A percentile compares a stretch with the other conserved stretches of the same genome.
phyloP scores from a whole-genome alignment of 306 rosid species.

The Cajanus cajan region DNA sequence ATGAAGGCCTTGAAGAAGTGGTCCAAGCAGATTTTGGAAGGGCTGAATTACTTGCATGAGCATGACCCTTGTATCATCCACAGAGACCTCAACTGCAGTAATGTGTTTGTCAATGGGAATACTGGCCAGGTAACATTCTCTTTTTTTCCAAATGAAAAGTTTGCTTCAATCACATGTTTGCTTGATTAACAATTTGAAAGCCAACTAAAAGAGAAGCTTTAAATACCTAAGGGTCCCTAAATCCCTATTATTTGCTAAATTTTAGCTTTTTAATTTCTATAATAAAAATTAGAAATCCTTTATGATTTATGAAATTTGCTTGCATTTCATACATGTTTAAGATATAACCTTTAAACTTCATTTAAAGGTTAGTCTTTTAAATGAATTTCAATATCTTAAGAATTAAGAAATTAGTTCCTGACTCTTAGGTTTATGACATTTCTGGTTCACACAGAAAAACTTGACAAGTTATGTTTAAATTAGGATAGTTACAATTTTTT shows the following conservation, averaged over 20 bases:
- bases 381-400: neutral
- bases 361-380: neutral
- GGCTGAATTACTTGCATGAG: constrained; percentile 71
- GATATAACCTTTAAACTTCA: neutral
- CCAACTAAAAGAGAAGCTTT: neutral
- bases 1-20: constrained; percentile 83
- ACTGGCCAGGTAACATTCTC: constrained; percentile 61
- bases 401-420: neutral
- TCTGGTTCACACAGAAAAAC: no score
- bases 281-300: neutral
- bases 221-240: no score
- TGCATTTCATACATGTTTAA: neutral
- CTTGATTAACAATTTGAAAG: neutral
- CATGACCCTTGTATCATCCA: constrained; percentile 85
- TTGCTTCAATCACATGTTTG: neutral
- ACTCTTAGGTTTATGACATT: neutral
- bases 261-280: no score
- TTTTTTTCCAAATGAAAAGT: neutral
- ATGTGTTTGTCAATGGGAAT: constrained; percentile 84
- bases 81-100: constrained; percentile 91
- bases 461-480: neutral
- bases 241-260: no score
- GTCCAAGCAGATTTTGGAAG: constrained; percentile 72
- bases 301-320: neutral
- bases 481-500: neutral